phyloP scores from a whole-genome alignment of 2,329 filamentous ascomycete genomes.

The Ilyonectria robusta region DNA sequence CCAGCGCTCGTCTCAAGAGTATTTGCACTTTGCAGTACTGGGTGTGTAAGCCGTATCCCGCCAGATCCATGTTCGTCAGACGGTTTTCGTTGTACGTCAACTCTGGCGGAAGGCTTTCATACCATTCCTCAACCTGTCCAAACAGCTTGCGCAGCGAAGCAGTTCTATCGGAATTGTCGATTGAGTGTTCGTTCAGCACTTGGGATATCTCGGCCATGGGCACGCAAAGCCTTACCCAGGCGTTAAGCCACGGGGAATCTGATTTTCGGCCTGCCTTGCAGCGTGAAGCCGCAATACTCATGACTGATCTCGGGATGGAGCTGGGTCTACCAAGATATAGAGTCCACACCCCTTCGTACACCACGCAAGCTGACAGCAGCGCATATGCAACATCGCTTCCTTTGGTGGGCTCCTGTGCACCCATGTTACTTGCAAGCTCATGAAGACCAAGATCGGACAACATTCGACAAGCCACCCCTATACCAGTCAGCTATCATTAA shows the following conservation, averaged over 20 bases:
- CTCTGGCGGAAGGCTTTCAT: slow-evolving; percentile 26
- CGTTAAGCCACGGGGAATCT: slow-evolving; percentile 24
- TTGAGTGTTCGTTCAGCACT: slow-evolving; percentile 21
- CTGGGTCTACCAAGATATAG: slow-evolving; percentile 33
- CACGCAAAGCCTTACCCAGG: slow-evolving; percentile 29
- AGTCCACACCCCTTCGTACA: slow-evolving; percentile 29
- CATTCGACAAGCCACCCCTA: slow-evolving; percentile 31
- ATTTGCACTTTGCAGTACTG: slow-evolving; percentile 33
- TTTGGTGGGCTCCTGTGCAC: not conserved
- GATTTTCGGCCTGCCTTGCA: slow-evolving; percentile 16
- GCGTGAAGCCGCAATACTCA: slow-evolving; percentile 19
- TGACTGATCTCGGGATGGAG: slow-evolving; percentile 24
- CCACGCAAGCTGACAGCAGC: slow-evolving; percentile 25
- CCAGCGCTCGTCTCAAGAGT: slow-evolving; percentile 20
- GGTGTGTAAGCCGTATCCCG: slow-evolving; percentile 30
- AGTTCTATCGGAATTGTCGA: slow-evolving; percentile 2
- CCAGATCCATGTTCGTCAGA: slow-evolving; percentile 20
- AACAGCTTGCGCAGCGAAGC: slow-evolving; percentile 11
- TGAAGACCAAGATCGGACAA: slow-evolving; percentile 31
- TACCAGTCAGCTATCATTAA: not conserved
- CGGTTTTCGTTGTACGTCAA: slow-evolving; percentile 20
- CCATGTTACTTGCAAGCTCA: slow-evolving; percentile 14
- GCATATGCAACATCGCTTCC: slow-evolving; percentile 25
- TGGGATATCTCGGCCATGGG: slow-evolving; percentile 29
- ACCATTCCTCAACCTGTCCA: slow-evolving; percentile 26